Evolutionary conservation across 2,329 filamentous ascomycete genomes (phyloP), one percentile per base, ranked within the genome.

Genomic region (Ceratocystis albifundus): DNA sequence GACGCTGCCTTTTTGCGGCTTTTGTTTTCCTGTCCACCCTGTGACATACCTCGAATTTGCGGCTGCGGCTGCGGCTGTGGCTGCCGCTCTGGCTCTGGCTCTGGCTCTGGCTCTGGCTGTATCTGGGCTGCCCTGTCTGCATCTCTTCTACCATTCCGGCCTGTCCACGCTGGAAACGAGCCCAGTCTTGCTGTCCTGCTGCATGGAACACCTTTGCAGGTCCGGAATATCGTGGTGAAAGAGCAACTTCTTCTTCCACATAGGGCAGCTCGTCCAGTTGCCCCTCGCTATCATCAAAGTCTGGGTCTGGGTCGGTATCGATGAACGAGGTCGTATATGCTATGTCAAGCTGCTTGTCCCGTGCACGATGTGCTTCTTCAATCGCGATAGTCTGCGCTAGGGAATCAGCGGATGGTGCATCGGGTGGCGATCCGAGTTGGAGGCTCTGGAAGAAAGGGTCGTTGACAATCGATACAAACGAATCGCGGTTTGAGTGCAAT

Each of bases 401-500:
- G 2, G 74, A 72, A 46, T 74, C 72, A 72, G 79, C 74, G 69
- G 79, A 57, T 22, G 67, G 59, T 5, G 55, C 45, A 17, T 32
- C 45, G 6, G 59, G 32, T 41, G 65, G 22, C n/a, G 59, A 62
- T 17, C 65, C 67, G 22, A 67, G 61, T 44, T 68, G 65, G n/a
- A 69, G 66, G 20, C 76, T 77, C 70, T 78, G 77, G 74, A 82
- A 80, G 72, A 83, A 82, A 36, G 80, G 80, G 69, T 83, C 80
- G 76, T 84, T 79, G 71, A 81, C 74, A 68, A 83, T 80, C 68
- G 80, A 82, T 63, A 77, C 73, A 69, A 82, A 74, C 20, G 81
- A 84, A 70, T 80, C 78, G 68, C 80, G 77, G 70, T 65, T 67
- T 20, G 50, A 36, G n/a, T 30, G 25, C 7, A 30, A 1, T n/a